Evolutionary conservation across 768 basidiomycete species (phyloP), one percentile per base, ranked within the genome.

Genomic region (Flagelloscypha sp.): DNA sequence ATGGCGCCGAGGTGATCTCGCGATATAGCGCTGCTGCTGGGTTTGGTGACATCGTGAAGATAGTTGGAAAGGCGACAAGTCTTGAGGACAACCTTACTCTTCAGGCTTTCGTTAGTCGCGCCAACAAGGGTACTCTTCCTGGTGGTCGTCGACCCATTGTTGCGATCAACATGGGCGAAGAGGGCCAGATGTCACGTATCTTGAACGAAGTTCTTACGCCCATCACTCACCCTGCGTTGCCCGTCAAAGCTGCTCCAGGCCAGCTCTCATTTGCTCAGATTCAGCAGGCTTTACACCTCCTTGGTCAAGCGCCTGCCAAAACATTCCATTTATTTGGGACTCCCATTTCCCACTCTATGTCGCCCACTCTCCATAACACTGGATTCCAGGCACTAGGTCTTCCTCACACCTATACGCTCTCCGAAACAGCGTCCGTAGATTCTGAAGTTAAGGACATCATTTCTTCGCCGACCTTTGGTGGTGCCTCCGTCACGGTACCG

Each of bases 401-500:
- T 4, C 93, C 92, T 1, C 80, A 97, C 56, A 54, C 56, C 8
- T 99, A 98, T 54, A 67, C 65, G 18, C 62, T 85, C n/a, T 62
- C 87, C 22, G 88, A 98, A 61, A 84, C 85, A 0, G 52, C 63
- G 5, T 55, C 65, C 5, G 72, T 93, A 5, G 73, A 76, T 25
- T 72, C 79, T 10, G 69, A 74, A 44, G 66, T 94, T 48, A 73
- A 72, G 52, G 58, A 68, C 3, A 67, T 77, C 3, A 66, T 97
- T 13, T 56, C 64, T 1, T 62, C 72, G 3, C 69, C 75, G 2
- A 74, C 79, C 30, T 98, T 98, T 53, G 94, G 95, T 6, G 95
- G 95, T 0, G 95, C 92, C 11, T 89, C 86, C 4, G 90, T 98
- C 18, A 99, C 95, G 13, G 97, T 98, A 44, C 95, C 95, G 2